Conservation (phyloP, 768 basidiomycete genomes). For the Polyporus arcularius region DNA sequence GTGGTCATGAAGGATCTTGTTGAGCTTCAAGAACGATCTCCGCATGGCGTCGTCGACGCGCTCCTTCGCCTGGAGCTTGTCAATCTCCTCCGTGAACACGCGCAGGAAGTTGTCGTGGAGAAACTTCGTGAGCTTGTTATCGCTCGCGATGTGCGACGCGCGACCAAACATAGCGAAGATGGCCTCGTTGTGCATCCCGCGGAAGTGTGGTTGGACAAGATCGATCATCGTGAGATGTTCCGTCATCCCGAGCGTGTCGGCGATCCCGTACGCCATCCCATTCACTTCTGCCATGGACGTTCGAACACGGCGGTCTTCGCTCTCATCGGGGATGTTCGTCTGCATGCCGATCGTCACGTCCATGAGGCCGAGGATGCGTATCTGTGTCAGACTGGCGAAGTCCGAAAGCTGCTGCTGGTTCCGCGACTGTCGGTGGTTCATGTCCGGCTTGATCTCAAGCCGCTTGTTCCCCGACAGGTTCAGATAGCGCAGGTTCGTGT, state of each 20-base stretch:
- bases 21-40: conserved; percentile 84
- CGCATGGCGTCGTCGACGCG: conserved; percentile 74
- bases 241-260: conserved; percentile 82
- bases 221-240: conserved; percentile 90
- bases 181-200: conserved; percentile 73
- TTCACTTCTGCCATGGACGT: conserved; percentile 88
- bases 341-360: conserved; percentile 77
- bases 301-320: conserved; percentile 86
- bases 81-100: conserved; percentile 62
- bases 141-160: conserved; percentile 54
- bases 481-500: conserved; percentile 88
- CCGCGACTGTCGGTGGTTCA: conserved; percentile 21
- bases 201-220: conserved; percentile 86
- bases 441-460: conserved; percentile 88
- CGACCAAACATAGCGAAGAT: conserved; percentile 97
- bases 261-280: conserved; percentile 94
- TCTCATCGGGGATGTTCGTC: conserved; percentile 74
- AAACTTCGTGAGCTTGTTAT: conserved; percentile 77
- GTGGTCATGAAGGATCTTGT: conserved; percentile 75
- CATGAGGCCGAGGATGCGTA: conserved; percentile 95
- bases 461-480: conserved; percentile 97
- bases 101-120: conserved; percentile 78
- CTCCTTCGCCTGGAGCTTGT: conserved; percentile 39
- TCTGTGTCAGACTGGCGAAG: conserved; percentile 81
- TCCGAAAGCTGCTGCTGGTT: conserved; percentile 55